Conservation (phyloP, 1,139 yeast genomes). For the Taphrina confusa region DNA sequence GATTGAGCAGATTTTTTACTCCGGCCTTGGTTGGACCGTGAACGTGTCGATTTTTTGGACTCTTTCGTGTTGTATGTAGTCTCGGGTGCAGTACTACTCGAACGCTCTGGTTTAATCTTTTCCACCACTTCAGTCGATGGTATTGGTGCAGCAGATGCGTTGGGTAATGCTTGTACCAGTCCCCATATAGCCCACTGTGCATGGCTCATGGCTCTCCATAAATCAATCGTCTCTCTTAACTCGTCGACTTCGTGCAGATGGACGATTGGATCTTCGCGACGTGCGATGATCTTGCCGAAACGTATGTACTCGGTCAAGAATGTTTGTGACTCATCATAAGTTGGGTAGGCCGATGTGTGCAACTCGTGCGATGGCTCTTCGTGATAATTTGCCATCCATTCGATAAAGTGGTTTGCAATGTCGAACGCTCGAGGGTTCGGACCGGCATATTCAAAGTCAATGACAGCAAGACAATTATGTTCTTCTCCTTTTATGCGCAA, state of each 20-base stretch:
- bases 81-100: background rate
- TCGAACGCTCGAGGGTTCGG: constrained; percentile 90
- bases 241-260: constrained; percentile 58
- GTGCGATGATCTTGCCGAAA: constrained; percentile 17
- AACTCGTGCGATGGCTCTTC: constrained; percentile 64
- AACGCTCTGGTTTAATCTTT: no score
- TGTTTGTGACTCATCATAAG: constrained; percentile 64
- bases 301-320: constrained; percentile 45
- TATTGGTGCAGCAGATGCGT: background rate
- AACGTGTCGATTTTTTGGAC: background rate
- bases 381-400: constrained; percentile 96
- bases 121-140: background rate
- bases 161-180: constrained; percentile 57
- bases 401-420: constrained; percentile 82
- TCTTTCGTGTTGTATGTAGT: no score
- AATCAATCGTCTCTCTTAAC: constrained; percentile 63
- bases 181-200: constrained; percentile 93
- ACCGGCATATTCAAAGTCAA: constrained; percentile 94
- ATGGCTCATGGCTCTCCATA: constrained; percentile 81
- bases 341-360: constrained; percentile 63
- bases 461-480: constrained; percentile 82
- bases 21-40: background rate
- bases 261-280: constrained; percentile 45
- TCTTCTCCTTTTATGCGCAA: constrained; percentile 51
- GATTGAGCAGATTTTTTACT: constrained; percentile 1